A percentile compares a stretch with the other conserved stretches of the same genome.
Evolutionary conservation across 2,329 filamentous ascomycete species (phyloP).

Genomic region (Orbilia ellipsospora): DNA sequence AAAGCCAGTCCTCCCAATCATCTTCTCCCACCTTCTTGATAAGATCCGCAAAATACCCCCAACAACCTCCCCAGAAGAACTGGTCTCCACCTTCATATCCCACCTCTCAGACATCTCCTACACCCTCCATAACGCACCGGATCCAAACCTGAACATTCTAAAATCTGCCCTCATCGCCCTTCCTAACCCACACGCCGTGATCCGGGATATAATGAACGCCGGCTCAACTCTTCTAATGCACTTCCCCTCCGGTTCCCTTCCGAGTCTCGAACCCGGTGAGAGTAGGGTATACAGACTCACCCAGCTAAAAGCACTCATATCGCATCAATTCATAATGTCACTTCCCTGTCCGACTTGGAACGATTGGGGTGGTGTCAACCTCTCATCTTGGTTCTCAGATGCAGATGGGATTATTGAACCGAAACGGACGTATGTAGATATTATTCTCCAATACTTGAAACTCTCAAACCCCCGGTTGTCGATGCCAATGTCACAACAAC

Average conservation of each 20-base stretch:
- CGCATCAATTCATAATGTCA: constrained; percentile 37
- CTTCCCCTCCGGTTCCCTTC: constrained; percentile 27
- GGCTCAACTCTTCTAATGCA: constrained; percentile 13
- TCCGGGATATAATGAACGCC: constrained; percentile 16
- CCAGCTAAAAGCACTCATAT: constrained; percentile 18
- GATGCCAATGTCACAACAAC: neutral
- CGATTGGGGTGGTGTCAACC: constrained; percentile 48
- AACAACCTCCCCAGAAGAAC: constrained; percentile 12
- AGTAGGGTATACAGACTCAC: constrained; percentile 15
- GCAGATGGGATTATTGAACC: constrained; percentile 31
- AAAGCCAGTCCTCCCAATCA: constrained; percentile 20
- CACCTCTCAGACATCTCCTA: constrained; percentile 46
- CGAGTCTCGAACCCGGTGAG: constrained; percentile 13
- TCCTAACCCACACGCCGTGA: neutral
- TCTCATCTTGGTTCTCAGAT: constrained; percentile 48
- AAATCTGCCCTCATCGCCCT: constrained; percentile 16
- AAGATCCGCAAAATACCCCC: constrained; percentile 7
- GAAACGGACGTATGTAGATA: constrained; percentile 40
- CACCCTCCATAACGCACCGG: constrained; percentile 32
- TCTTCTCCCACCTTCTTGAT: constrained; percentile 31
- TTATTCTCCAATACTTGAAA: constrained; percentile 17
- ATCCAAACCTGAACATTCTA: constrained; percentile 40
- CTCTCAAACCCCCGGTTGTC: neutral
- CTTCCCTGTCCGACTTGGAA: constrained; percentile 39
- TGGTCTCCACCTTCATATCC: constrained; percentile 15